Conservation (phyloP, 495 filamentous ascomycete genomes). For the Annulohypoxylon nitens region DNA sequence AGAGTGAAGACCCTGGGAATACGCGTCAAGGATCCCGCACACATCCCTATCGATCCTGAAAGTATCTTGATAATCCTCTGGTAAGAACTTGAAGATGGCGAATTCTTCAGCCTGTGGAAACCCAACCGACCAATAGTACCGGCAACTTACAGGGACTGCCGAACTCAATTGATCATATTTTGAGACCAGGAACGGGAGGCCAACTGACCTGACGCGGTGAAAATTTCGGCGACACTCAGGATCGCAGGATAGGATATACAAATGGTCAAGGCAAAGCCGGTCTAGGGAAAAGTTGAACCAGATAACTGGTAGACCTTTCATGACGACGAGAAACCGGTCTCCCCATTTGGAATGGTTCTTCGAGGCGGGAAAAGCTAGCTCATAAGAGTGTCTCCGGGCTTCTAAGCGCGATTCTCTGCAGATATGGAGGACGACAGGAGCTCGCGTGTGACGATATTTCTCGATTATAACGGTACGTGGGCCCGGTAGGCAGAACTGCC, state of each 20-base stretch:
- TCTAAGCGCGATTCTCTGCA: slow-evolving; percentile 15
- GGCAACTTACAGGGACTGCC: too few relatives aligned
- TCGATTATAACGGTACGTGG: slow-evolving; percentile 6
- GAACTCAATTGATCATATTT: too few relatives aligned
- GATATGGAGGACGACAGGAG: slow-evolving; percentile 18
- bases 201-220: background rate
- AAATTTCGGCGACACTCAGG: background rate
- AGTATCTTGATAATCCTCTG: background rate
- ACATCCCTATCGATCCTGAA: background rate
- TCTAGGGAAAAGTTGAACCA: slow-evolving; percentile 16
- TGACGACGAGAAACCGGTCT: background rate
- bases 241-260: too few relatives aligned
- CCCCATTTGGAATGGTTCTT: too few relatives aligned
- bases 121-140: too few relatives aligned
- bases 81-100: background rate
- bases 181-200: background rate
- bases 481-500: slow-evolving; percentile 14
- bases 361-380: slow-evolving; percentile 2
- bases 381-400: slow-evolving; percentile 2
- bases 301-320: background rate
- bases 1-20: too few relatives aligned
- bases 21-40: background rate
- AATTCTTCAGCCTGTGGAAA: background rate
- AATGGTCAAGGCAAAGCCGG: background rate
- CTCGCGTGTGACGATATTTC: background rate